Evolutionary conservation across 2,329 filamentous ascomycete species (phyloP).

Genomic region (Laburnicola sp.): DNA sequence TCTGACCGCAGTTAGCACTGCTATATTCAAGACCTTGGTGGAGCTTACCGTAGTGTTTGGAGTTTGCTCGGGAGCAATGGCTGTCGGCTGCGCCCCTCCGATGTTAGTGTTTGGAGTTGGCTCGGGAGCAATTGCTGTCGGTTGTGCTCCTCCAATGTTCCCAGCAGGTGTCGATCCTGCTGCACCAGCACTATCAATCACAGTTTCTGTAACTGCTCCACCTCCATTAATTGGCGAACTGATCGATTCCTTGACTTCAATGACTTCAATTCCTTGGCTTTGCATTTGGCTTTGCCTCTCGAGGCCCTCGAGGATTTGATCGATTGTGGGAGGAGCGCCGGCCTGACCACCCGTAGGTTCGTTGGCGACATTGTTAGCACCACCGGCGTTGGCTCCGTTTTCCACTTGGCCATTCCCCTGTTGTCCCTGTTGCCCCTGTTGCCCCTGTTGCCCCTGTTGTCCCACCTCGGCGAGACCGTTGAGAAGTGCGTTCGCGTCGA

Average conservation of each 20-base stretch:
- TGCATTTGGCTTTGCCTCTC: slow-evolving; percentile 8
- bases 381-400: slow-evolving; percentile 16
- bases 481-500: not conserved
- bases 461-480: slow-evolving; percentile 2
- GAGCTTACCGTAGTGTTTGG: not conserved
- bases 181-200: slow-evolving; percentile 12
- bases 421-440: slow-evolving; percentile 7
- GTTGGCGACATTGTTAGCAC: slow-evolving; percentile 25
- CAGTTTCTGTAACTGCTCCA: slow-evolving; percentile 10
- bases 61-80: no score
- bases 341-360: slow-evolving; percentile 25
- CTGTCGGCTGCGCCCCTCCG: no score
- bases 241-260: slow-evolving; percentile 18
- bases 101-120: no score
- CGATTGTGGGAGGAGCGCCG: slow-evolving; percentile 11
- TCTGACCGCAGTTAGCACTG: not conserved
- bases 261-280: slow-evolving; percentile 15
- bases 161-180: not conserved
- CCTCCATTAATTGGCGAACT: slow-evolving; percentile 12
- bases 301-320: slow-evolving; percentile 16
- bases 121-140: no score
- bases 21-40: not conserved
- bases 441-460: no score
- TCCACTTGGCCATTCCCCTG: slow-evolving; percentile 3
- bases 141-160: no score